Base-by-base conservation (phyloP, 2,329 filamentous ascomycete species). In the Aspergillus ochraceus region DNA sequence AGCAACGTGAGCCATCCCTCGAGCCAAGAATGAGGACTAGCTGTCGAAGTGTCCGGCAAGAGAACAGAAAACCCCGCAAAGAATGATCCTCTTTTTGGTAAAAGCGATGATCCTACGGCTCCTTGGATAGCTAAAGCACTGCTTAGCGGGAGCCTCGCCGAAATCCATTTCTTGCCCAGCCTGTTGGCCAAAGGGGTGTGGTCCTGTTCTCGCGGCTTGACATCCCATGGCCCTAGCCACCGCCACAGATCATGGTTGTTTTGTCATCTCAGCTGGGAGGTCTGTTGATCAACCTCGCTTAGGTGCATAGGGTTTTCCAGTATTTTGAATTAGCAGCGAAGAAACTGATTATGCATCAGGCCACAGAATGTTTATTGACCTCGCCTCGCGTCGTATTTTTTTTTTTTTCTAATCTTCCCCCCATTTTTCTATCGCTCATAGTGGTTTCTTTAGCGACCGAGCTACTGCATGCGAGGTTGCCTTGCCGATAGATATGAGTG, bases 391-490 rank as follows among this genome's bases (percentile, higher is more conserved):
- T 42, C 36, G 2, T n/a, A 30, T 32, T 32, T 17, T 51, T 51
- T 51, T 30, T 2, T 51, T 51, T 51, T 51, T n/a, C 29, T 51
- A 5, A 6, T 51, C 29, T 51, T 30, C 17, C 30, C 24, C 17
- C 24, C 26, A 29, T 29, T 29, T 42, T 9, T 60, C 55, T 45
- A 50, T 39, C n/a, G 52, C 47, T 50, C 52, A 32, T 54, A 46
- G 6, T 42, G 17, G 6, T 14, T 12, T 32, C 47, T 56, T 56
- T 55, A 59, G 57, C 30, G 58, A 59, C 9, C 24, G 49, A 47
- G 19, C 55, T 64, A 60, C 61, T 65, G 64, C 61, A 63, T 60
- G 63, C 59, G 59, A 58, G 58, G 59, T 66, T 63, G 59, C 61
- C 63, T 64, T 57, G 54, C 55, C 39, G 52, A 56, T 49, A 60